Evolutionary conservation across 2,329 filamentous ascomycete genomes (phyloP).

Genomic region (Gremmenia infestans): DNA sequence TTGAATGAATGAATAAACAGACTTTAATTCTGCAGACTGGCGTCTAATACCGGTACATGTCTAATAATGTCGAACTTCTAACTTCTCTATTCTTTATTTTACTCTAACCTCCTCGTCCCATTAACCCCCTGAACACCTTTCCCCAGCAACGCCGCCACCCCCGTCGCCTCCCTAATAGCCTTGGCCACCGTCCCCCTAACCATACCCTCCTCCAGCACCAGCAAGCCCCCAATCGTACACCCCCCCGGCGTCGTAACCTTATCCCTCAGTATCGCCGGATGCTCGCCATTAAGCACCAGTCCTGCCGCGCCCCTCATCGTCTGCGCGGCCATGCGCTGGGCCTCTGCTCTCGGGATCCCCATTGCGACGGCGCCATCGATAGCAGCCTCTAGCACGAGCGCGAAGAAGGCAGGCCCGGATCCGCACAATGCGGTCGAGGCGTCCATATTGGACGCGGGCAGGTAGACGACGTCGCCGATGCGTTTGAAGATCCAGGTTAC

Average conservation of each 20-base stretch:
- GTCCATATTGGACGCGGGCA: slow-evolving; percentile 66
- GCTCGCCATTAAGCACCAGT: slow-evolving; percentile 63
- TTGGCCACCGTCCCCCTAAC: slow-evolving; percentile 62
- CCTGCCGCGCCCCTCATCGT: slow-evolving; percentile 70
- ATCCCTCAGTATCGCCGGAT: slow-evolving; percentile 69
- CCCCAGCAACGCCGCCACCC: slow-evolving; percentile 63
- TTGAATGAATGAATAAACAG: background rate
- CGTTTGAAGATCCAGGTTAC: slow-evolving; percentile 73
- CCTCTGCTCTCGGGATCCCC: slow-evolving; percentile 68
- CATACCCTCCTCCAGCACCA: slow-evolving; percentile 68
- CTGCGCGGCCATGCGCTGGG: slow-evolving; percentile 73
- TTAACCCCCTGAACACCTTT: slow-evolving; percentile 44
- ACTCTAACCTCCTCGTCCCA: slow-evolving; percentile 36
- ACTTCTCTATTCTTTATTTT: background rate
- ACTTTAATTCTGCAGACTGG: background rate
- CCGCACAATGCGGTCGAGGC: slow-evolving; percentile 69
- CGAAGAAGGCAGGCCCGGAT: slow-evolving; percentile 71
- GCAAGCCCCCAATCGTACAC: slow-evolving; percentile 69
- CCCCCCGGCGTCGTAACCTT: slow-evolving; percentile 75
- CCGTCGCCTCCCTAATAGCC: slow-evolving; percentile 66
- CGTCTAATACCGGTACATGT: background rate
- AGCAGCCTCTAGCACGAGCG: slow-evolving; percentile 68
- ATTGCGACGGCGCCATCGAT: slow-evolving; percentile 75
- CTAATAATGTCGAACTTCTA: background rate
- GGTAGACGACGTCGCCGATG: slow-evolving; percentile 65